Evolutionary conservation across 202 grass and related monocot genomes (phyloP).

Genomic region (Setaria viridis): DNA sequence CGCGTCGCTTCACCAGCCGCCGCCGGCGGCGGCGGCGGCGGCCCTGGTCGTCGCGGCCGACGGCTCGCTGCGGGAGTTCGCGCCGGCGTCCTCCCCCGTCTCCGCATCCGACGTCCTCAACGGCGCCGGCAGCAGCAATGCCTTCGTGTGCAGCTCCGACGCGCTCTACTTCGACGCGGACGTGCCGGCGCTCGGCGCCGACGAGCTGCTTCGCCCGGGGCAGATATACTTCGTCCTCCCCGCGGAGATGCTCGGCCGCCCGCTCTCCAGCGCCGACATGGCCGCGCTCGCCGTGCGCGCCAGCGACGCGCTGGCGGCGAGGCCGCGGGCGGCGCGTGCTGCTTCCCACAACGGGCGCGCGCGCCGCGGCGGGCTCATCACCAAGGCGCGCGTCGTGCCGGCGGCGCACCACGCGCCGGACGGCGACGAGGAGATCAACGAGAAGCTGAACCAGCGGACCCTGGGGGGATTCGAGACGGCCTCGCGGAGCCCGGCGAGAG

Average conservation of each 20-base stretch:
- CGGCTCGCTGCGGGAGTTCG: constrained; percentile 63
- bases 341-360: not conserved
- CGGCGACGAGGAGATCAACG: constrained; percentile 10
- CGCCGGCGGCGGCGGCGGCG: constrained; percentile 44
- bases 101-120: constrained; percentile 45
- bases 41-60: constrained; percentile 63
- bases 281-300: constrained; percentile 71
- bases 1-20: not conserved
- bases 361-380: not conserved
- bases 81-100: not conserved
- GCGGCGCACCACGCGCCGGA: constrained; percentile 3
- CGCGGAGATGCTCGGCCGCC: constrained; percentile 38
- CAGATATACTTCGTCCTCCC: constrained; percentile 87
- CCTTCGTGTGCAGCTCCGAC: constrained; percentile 82
- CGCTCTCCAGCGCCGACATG: constrained; percentile 68
- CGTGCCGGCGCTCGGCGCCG: constrained; percentile 46
- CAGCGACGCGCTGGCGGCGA: constrained; percentile 48
- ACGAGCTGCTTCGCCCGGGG: constrained; percentile 57
- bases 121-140: not conserved
- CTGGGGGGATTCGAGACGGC: constrained; percentile 19
- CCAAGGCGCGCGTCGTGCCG: constrained; percentile 46
- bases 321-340: not conserved
- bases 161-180: constrained; percentile 71
- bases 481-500: not conserved
- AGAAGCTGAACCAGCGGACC: constrained; percentile 54